Evolutionary conservation across 2,329 filamentous ascomycete genomes (phyloP).

Genomic region (Dendrostoma leiphaemia): DNA sequence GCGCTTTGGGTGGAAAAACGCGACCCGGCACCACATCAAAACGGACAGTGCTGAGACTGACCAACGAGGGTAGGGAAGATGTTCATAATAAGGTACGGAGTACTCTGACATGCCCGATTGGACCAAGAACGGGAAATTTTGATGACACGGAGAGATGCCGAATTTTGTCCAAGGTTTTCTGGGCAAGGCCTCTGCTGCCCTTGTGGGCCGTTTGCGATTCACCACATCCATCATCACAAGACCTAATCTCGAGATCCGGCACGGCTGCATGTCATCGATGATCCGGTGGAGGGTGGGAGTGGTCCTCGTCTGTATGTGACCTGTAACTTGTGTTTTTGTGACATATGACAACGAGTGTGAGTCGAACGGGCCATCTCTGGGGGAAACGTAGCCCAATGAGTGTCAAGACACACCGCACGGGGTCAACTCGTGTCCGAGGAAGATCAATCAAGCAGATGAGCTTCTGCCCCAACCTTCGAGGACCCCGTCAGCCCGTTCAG

Average conservation of each 20-base stretch:
- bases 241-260: not conserved
- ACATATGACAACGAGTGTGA: constrained; percentile 13
- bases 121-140: no score
- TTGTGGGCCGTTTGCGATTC: not conserved
- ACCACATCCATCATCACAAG: constrained; percentile 8
- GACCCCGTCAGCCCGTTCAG: no score
- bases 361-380: not conserved
- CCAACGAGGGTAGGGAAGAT: not conserved
- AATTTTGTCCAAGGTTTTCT: no score
- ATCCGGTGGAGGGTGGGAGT: not conserved
- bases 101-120: not conserved
- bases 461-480: no score
- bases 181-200: no score
- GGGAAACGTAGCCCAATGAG: not conserved
- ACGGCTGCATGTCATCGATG: constrained; percentile 2
- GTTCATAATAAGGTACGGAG: not conserved
- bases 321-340: constrained; percentile 13
- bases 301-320: not conserved
- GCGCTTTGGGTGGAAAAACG: no score
- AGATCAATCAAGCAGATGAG: no score
- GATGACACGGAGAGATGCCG: no score
- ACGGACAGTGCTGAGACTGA: no score
- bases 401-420: not conserved
- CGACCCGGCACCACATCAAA: no score
- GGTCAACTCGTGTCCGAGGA: not conserved